Base-by-base conservation (phyloP, 345 rosid genomes). In the Sisymbrium altissimum region DNA sequence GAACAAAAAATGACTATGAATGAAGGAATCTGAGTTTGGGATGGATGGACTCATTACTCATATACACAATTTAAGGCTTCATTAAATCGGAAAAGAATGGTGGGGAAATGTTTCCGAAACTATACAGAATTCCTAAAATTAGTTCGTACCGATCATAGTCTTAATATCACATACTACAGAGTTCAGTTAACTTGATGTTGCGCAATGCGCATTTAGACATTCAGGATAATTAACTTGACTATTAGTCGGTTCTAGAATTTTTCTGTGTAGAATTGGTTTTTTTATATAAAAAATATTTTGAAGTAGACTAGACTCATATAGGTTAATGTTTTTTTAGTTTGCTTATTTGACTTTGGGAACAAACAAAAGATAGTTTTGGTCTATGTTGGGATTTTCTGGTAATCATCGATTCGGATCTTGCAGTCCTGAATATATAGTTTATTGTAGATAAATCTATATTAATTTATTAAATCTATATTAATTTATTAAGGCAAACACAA, bases 381-480 rank as follows among this genome's bases (percentile, higher is more conserved):
- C 52, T 5, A 17, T 33, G 13, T 48, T 29, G 45, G 8, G 32
- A 9, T 32, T 61, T 66, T 40, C 29, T 8, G 15, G 46, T 68
- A 32, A 35, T 49, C 72, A 67, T 25, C 13, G 12, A 33, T 27
- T 4, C 9, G 41, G 64, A 76, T 69, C 58, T 76, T 76, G 75
- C 79, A 69, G 75, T 76, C 79, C 79, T 61, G 3, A 36, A 43
- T 53, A 50, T 40, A 75, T 59, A 39, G 4, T 57, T 58, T 49
- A 67, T 67, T 59, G 29, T 19, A 29, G 8, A 69, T 15, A 69
- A 18, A 29, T 9, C 3, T 23, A 23, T 54, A 43, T 15, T 44
- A 3, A 57, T 44, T 52, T 76, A 50, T 49, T 33, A 45, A 35
- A 29, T 9, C 3, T 23, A 23, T 54, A 43, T 15, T 44, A 3